phyloP scores from a whole-genome alignment of 1,284 basidiomycete genomes.

The Leccinum proliferum region DNA sequence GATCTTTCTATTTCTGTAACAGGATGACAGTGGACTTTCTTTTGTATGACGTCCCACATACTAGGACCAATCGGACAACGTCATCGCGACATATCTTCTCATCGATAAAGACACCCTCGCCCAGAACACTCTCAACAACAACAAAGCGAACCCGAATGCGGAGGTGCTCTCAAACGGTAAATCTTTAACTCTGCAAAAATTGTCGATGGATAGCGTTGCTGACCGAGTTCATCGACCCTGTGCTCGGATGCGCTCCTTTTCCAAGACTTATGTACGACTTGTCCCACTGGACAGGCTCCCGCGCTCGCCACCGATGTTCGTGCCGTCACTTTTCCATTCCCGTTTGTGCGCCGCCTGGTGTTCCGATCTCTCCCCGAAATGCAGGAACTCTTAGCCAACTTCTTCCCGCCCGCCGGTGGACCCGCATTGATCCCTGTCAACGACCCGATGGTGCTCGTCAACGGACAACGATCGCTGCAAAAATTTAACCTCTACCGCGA shows the following conservation, averaged over 20 bases:
- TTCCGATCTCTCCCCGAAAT: neutral
- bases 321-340: neutral
- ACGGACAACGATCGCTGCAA: constrained; percentile 20
- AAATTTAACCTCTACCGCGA: constrained; percentile 26
- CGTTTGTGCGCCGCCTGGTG: neutral
- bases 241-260: constrained; percentile 20
- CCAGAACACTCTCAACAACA: constrained; percentile 23
- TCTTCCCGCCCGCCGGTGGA: constrained; percentile 23
- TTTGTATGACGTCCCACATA: neutral
- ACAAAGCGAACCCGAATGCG: constrained; percentile 21
- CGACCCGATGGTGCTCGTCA: constrained; percentile 24
- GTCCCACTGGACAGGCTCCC: constrained; percentile 15
- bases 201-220: neutral
- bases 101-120: constrained; percentile 20
- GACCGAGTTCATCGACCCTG: constrained; percentile 20
- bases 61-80: constrained; percentile 26
- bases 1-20: neutral
- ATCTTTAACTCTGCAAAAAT: neutral
- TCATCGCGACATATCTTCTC: constrained; percentile 25
- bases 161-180: constrained; percentile 21
- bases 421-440: constrained; percentile 22
- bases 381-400: constrained; percentile 21
- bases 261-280: constrained; percentile 24
- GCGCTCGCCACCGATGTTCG: constrained; percentile 24
- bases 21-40: constrained; percentile 71